Evolutionary conservation across 1,139 yeast genomes (phyloP), one percentile per base, ranked within the genome.

Genomic region (Hanseniaspora uvarum): DNA sequence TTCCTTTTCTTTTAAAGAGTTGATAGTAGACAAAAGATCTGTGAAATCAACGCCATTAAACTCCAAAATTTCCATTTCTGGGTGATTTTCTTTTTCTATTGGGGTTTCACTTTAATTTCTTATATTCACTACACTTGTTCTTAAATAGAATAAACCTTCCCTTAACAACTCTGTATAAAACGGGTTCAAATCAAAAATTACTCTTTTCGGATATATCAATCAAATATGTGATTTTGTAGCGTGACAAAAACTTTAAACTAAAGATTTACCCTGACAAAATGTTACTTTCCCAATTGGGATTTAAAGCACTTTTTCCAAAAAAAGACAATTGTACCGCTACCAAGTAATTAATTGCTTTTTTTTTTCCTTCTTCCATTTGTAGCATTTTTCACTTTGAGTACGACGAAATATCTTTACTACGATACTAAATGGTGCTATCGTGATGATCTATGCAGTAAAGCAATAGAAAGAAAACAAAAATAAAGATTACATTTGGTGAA

Each of bases 371-470:
- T 21, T 18, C 21, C 14, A 10, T 2, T 19, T 5, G 8, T 38
- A 12, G 21, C 4, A n/a, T 19, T 11, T 37, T 7, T 19, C n/a
- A n/a, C n/a, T n/a, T n/a, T n/a, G n/a, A n/a, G n/a, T n/a, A n/a
- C n/a, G n/a, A n/a, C n/a, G n/a, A n/a, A n/a, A n/a, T n/a, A n/a
- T n/a, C n/a, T n/a, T n/a, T n/a, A n/a, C n/a, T n/a, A n/a, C n/a
- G n/a, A n/a, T n/a, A n/a, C n/a, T n/a, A n/a, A n/a, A n/a, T n/a
- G n/a, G n/a, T n/a, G n/a, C n/a, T n/a, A n/a, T n/a, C n/a, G n/a
- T n/a, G n/a, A n/a, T n/a, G n/a, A n/a, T n/a, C n/a, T n/a, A n/a
- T 21, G 26, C 16, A 45, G 12, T 14, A 23, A 57, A 57, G 43
- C 26, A n/a, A 33, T 23, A 30, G n/a, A 44, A 31, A 47, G 14